Base-by-base conservation (phyloP, 176 grass and related monocot species). In the Ampelocalamus luodianensis region DNA sequence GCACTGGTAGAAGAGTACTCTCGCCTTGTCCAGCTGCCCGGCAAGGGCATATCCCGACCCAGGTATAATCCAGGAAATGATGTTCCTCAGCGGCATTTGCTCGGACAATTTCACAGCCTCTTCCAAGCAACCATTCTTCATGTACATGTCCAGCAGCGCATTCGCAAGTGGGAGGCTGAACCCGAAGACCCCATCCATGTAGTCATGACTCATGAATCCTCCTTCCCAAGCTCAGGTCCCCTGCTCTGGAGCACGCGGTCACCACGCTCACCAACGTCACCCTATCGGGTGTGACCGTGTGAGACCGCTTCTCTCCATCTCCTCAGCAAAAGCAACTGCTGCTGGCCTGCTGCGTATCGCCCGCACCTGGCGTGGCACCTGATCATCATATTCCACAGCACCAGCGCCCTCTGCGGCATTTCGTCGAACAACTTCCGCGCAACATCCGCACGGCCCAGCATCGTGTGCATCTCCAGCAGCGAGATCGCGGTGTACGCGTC, bases 301-400 rank as follows among this genome's bases (percentile, higher is more conserved):
- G 10, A 85, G 27, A 42, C 85, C 64, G 1, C 77, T 78, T 54
- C n/a, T 85, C 50, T 85, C 87, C 87, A 94, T 86, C 24, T 84
- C 77, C 32, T 78, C 45, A 44, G 83, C 80, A 39, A 90, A 27
- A 0, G 24, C 44, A 65, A 94, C 80, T 3, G 87, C 93, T 7
- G 66, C n/a, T n/a, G n/a, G n/a, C n/a, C n/a, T n/a, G n/a, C 69
- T 8, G 79, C 32, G 58, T 86, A 86, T 37, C 40, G 80, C 20
- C 71, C 61, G 15, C 87, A 81, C 68, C 86, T 94, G 54, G 90
- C 29, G 62, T 92, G 88, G 46, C 81, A 89, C 44, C 53, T 87
- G 51, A 94, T 86, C 85, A 94, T 83, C 68, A 88, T 84, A 24
- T 92, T 94, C 85, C 93, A 92, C 44, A 85, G 72, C 37, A 88